phyloP scores from a whole-genome alignment of 164 flowering plant genomes.

The Piper longum region DNA sequence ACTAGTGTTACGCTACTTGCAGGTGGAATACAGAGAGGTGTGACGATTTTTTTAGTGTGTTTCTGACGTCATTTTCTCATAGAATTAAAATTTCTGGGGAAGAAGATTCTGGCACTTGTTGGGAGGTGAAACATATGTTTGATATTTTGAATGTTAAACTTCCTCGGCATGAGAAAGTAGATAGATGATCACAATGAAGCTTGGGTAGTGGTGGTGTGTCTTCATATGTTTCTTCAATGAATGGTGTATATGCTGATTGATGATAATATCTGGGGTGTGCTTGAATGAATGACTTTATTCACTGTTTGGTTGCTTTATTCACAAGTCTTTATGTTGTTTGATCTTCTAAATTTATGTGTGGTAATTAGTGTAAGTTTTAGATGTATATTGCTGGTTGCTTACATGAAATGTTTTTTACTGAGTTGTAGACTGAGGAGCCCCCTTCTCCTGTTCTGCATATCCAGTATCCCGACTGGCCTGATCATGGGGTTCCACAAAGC shows the following conservation, averaged over 20 bases:
- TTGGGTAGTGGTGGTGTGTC: no score
- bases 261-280: no score
- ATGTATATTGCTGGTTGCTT: neutral
- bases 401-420: neutral
- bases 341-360: no score
- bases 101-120: neutral
- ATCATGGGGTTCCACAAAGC: slow-evolving; percentile 84
- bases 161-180: no score
- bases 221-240: no score
- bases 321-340: no score
- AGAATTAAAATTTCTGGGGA: neutral
- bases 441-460: slow-evolving; percentile 66
- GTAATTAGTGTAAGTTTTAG: no score
- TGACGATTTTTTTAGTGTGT: slow-evolving; percentile 1
- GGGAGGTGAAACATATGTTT: neutral
- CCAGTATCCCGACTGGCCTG: slow-evolving; percentile 97
- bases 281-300: no score
- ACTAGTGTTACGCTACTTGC: slow-evolving; percentile 52
- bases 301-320: no score
- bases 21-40: slow-evolving; percentile 73
- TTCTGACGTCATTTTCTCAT: neutral
- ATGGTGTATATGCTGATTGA: no score
- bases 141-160: no score
- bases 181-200: no score
- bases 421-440: slow-evolving; percentile 54